Evolutionary conservation across 2,329 filamentous ascomycete genomes (phyloP), one percentile per base, ranked within the genome.

Genomic region (Fusarium vanettenii): DNA sequence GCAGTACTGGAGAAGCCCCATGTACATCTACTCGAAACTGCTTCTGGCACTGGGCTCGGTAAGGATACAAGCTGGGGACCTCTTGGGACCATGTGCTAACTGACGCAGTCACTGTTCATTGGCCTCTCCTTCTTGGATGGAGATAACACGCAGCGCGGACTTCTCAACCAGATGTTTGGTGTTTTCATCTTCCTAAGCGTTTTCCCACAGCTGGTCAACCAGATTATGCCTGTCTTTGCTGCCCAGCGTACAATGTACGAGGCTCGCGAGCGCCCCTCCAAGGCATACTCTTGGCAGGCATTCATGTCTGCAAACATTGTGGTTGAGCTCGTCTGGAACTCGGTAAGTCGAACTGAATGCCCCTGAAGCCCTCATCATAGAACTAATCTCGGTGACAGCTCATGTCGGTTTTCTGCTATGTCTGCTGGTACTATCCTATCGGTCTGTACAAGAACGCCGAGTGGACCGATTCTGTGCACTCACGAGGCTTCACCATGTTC

Each of bases 291-390:
- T 14, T 45, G 41, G 41, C 22, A 45, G 20, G 41, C 41, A 4
- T 45, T 45, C 41, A 45, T 45, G 41, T 22, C 20, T 22, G 41
- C 41, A 8, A 45, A 45, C 41, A 45, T 45, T 45, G 20, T 45
- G 2, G 41, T 22, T 22, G 41, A 45, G 3, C n/a, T 45, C 20
- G 13, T 14, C 20, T 45, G 41, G 41, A 45, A 45, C 13, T 45
- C 41, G 20, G 41, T 45, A 8, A 45, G 74, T n/a, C 76, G 1
- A 78, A 22, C 20, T 16, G 3, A 45, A 25, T 7, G 6, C 6
- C 41, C 8, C 25, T 7, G 11, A 45, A 22, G 10, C 20, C 20
- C 2, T 22, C 41, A 22, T 4, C 20, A 7, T 45, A 5, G 20
- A 16, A 45, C 41, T 45, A 25, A 45, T 9, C 13, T 22, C 20